Conservation (phyloP, 75 land plant species). For the Isoetes taiwanensis region DNA sequence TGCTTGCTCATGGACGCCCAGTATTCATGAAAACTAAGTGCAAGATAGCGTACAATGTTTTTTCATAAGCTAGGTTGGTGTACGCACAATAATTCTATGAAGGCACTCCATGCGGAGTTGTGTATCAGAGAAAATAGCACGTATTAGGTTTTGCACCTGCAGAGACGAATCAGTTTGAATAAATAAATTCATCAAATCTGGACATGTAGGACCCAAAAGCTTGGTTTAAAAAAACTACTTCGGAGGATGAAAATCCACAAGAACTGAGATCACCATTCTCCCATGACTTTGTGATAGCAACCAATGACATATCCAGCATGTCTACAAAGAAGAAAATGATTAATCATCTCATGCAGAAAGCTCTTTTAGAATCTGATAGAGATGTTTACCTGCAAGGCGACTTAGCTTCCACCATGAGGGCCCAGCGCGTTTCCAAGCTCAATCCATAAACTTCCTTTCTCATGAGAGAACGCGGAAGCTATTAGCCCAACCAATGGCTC, state of each 20-base stretch:
- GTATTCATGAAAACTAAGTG: too few species aligned
- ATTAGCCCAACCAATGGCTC: background rate
- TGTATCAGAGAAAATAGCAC: conserved; percentile 65
- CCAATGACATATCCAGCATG: conserved; percentile 79
- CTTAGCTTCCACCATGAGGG: conserved; percentile 56
- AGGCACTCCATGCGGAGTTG: conserved; percentile 64
- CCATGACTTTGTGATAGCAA: conserved; percentile 70
- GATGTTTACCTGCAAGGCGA: conserved; percentile 43
- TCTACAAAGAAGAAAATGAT: conserved; percentile 26
- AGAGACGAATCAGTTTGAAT: background rate
- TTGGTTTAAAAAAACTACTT: conserved; percentile 37
- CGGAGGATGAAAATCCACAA: conserved; percentile 62
- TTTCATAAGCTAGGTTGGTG: too few species aligned
- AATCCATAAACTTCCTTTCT: background rate
- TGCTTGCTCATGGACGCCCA: too few species aligned
- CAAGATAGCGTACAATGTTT: too few species aligned
- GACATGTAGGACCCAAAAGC: background rate
- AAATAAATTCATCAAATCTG: background rate
- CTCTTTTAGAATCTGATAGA: background rate
- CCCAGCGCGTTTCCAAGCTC: conserved; percentile 25
- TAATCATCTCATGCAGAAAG: background rate
- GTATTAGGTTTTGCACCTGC: conserved; percentile 60
- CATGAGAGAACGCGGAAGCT: background rate
- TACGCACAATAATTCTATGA: too few species aligned
- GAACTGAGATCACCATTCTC: conserved; percentile 62